Base-by-base conservation (phyloP, 768 basidiomycete genomes). In the Termitomyces sp. region DNA sequence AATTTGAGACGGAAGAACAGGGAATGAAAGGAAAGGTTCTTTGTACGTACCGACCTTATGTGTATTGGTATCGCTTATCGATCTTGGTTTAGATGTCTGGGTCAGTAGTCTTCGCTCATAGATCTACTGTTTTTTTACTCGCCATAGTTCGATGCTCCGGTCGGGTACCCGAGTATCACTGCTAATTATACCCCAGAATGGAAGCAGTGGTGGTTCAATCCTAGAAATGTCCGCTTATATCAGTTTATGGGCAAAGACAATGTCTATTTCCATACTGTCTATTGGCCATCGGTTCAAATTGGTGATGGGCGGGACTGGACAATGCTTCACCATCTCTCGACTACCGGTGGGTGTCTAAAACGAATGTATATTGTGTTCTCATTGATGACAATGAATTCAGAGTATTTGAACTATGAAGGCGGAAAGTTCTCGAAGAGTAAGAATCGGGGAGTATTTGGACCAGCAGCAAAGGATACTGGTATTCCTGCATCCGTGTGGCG, bases 161-260 rank as follows among this genome's bases (percentile, higher is more conserved):
- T 97, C 56, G 97, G 97, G 57, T 99, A 99, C 71, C 87, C 91
- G 3, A 97, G 95, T 72, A 98, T 99, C 61, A 99, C 97, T 2
- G 94, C 94, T 53, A 90, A 88, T 68, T 94, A 95, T 76, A 96
- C 92, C 36, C 77, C 88, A 20, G 88, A 97, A 61, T 99, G 97
- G 97, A 85, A 88, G 71, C 80, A 85, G 70, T 99, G 97, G 97
- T 99, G 97, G 97, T 85, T 90, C 67, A 89, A 95, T 67, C 90
- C 88, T 1, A 79, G 92, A 63, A 79, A 98, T 65, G 94, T 99
- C 58, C 79, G 84, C 64, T 76, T 98, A 52, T 97, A 93, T 75
- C 96, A 99, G 72, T 99, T 99, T 79, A 99, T 99, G 97, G 97
- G 97, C 68, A 99, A 99, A 76, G 96, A 98, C 70, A 98, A 94